Base-by-base conservation (phyloP, 768 basidiomycete genomes). In the Amanita subjunquillea region DNA sequence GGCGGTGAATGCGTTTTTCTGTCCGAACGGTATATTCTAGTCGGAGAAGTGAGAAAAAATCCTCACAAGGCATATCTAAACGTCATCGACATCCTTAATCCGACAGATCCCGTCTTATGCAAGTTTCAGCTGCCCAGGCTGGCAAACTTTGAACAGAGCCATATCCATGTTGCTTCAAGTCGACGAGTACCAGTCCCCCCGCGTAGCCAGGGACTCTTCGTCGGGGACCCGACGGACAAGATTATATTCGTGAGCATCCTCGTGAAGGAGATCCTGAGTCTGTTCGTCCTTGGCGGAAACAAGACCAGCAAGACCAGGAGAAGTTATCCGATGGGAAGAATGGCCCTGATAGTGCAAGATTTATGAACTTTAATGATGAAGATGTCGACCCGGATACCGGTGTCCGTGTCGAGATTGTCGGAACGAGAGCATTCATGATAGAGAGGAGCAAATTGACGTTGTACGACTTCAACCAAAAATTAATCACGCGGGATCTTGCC, bases 301-400 rank as follows among this genome's bases (percentile, higher is more conserved):
- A 23, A 38, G 48, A 29, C 23, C 12, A n/a, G 48, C 10, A 15
- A 38, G 48, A 29, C 23, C 23, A n/a, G 48, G 27, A 13, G 9
- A 48, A 37, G 9, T 27, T 13, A 10, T 50, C 23, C 20, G 7
- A 27, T 83, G 80, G 80, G 56, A 67, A 2, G 66, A 69, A 25
- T 83, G 81, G 78, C 13, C 73, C 75, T 6, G 42, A 37, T 10
- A 70, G 69, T 3, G 73, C 76, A 7, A 74, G 79, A 30, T 59
- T 80, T 56, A 10, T 42, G 17, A 49, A 49, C 1, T 38, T 48
- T 17, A 22, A 25, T 23, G 8, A 36, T 12, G 46, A 34, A 6
- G 4, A 34, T 15, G 17, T 47, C 46, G 32, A 47, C 23, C 48
- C 48, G 1, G 13, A 17, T 15, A 49, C 48, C 9, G 48, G 32